Conservation (phyloP, 495 filamentous ascomycete species). For the Tetracladium setigerum region DNA sequence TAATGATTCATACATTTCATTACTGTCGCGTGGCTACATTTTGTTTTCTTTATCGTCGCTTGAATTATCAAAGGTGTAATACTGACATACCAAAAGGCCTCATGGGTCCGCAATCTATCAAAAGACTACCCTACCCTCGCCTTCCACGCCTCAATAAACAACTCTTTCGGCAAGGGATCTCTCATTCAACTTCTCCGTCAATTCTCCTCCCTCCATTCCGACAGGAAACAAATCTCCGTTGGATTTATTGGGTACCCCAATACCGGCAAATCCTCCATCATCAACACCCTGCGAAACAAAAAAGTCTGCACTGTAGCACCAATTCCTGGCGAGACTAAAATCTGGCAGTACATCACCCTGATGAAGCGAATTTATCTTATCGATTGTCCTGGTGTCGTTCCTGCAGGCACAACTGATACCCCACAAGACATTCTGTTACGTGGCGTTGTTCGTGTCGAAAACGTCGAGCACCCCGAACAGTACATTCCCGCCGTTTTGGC, state of each 20-base stretch:
- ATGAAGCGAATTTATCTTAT: slow-evolving; percentile 98
- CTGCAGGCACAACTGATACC: slow-evolving; percentile 72
- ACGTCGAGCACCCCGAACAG: slow-evolving; percentile 90
- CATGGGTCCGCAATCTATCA: slow-evolving; percentile 73
- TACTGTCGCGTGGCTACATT: not conserved
- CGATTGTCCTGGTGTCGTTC: slow-evolving; percentile 93
- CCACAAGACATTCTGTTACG: slow-evolving; percentile 85
- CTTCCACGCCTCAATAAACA: slow-evolving; percentile 87
- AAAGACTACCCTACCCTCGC: slow-evolving; percentile 89
- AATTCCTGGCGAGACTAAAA: slow-evolving; percentile 91
- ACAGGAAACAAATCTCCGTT: slow-evolving; percentile 86
- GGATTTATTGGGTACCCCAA: slow-evolving; percentile 86
- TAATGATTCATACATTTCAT: slow-evolving; percentile 88
- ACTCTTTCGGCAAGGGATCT: slow-evolving; percentile 82
- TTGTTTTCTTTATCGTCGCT: slow-evolving; percentile 10
- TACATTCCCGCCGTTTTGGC: slow-evolving; percentile 80
- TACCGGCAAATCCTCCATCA: slow-evolving; percentile 85
- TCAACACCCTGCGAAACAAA: slow-evolving; percentile 88
- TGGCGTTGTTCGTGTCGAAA: slow-evolving; percentile 89
- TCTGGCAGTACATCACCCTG: slow-evolving; percentile 95
- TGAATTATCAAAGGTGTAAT: slow-evolving; percentile 2
- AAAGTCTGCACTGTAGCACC: slow-evolving; percentile 92
- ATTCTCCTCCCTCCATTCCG: slow-evolving; percentile 84
- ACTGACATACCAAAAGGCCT: slow-evolving; percentile 50
- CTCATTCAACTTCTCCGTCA: slow-evolving; percentile 77